Conservation (phyloP, 495 filamentous ascomycete genomes). For the Lasiosphaeria hispida region DNA sequence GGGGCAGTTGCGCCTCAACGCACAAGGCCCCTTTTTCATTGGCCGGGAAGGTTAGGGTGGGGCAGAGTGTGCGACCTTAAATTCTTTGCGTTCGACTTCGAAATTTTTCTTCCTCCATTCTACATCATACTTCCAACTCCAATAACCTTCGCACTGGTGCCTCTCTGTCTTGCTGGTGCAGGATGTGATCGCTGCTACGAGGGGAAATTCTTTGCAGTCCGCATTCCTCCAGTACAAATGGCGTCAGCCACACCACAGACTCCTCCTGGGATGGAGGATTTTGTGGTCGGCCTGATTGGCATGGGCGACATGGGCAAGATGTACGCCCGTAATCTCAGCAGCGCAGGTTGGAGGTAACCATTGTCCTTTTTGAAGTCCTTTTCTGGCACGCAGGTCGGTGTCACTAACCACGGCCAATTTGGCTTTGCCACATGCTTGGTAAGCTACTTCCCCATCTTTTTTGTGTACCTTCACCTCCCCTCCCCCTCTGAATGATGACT, state of each 20-base stretch:
- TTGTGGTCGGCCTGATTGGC: conserved; percentile 87
- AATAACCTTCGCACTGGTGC: not conserved
- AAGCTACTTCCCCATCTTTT: conserved; percentile 5
- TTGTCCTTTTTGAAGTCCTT: conserved; percentile 8
- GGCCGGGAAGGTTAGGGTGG: conserved; percentile 8
- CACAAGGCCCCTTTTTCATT: not conserved
- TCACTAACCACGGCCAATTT: conserved; percentile 23
- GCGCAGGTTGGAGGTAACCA: conserved; percentile 90
- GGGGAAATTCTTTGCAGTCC: not conserved
- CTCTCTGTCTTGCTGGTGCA: not conserved
- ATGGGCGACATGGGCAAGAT: conserved; percentile 99
- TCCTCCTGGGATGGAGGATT: conserved; percentile 53
- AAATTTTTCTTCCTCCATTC: conserved; percentile 14
- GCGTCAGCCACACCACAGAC: conserved; percentile 14
- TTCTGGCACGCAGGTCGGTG: not conserved
- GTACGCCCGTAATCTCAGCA: conserved; percentile 85
- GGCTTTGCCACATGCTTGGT: conserved; percentile 17
- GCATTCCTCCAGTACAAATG: conserved; percentile 16
- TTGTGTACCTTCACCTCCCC: conserved; percentile 4
- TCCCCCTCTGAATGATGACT: conserved; percentile 75
- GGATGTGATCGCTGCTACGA: conserved; percentile 16
- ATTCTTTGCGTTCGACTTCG: conserved; percentile 14
- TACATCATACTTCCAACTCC: not conserved
- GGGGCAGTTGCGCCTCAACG: not conserved
- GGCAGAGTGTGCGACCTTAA: conserved; percentile 7